phyloP scores from a whole-genome alignment of 768 basidiomycete genomes.

The Boletus vermiculosoides region DNA sequence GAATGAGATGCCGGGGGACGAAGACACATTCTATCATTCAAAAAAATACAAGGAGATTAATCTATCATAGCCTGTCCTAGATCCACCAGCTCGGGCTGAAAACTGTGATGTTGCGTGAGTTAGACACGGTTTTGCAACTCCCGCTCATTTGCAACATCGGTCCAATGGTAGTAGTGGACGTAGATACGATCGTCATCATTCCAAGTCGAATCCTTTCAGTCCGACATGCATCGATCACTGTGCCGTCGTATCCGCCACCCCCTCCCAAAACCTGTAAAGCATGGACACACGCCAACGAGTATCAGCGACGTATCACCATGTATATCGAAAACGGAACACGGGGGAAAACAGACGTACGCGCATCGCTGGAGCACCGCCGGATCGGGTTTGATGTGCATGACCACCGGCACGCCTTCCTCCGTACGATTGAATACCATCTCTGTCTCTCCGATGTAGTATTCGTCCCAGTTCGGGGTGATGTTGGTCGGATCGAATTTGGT shows the following conservation, averaged over 20 bases:
- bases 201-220: not conserved
- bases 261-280: constrained; percentile 15
- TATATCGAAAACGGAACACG: too few species aligned
- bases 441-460: not conserved
- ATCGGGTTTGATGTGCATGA: constrained; percentile 6
- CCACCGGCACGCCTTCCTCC: not conserved
- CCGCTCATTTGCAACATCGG: too few species aligned
- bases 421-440: constrained; percentile 21
- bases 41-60: not conserved
- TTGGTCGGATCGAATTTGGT: constrained; percentile 11
- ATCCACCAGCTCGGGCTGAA: not conserved
- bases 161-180: too few species aligned
- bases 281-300: not conserved
- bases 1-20: too few species aligned
- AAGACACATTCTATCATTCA: too few species aligned
- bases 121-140: too few species aligned
- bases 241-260: constrained; percentile 4
- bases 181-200: too few species aligned
- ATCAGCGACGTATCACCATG: not conserved
- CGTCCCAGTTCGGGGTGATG: constrained; percentile 17
- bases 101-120: not conserved
- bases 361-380: constrained; percentile 2
- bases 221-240: constrained; percentile 2
- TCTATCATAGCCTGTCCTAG: not conserved
- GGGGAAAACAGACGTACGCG: constrained; percentile 6